These are phyloP conservation scores for Kregervanrija fluxuum DNA, from an alignment of 805 yeast species.

Conservation along the genomic window DNA sequence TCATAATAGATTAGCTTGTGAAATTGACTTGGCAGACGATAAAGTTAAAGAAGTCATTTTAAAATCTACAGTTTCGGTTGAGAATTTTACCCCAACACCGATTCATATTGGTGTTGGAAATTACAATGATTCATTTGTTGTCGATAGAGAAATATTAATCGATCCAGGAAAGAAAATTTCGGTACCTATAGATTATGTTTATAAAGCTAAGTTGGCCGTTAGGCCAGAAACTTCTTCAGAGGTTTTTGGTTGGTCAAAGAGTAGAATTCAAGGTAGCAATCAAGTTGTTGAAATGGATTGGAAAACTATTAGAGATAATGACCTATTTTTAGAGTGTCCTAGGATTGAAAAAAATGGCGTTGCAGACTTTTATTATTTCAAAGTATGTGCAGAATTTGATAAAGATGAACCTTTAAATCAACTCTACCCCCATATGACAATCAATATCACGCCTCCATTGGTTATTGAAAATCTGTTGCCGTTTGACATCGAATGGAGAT, in stretches of 20 bases:
- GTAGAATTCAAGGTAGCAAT: slow-evolving; percentile 23
- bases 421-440: slow-evolving; percentile 77
- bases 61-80: slow-evolving; percentile 65
- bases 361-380: slow-evolving; percentile 44
- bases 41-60: slow-evolving; percentile 74
- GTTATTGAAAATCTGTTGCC: slow-evolving; percentile 83
- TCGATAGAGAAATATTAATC: slow-evolving; percentile 32
- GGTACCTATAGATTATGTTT: slow-evolving; percentile 67
- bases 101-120: slow-evolving; percentile 36
- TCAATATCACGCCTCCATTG: slow-evolving; percentile 77
- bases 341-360: slow-evolving; percentile 30
- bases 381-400: slow-evolving; percentile 61
- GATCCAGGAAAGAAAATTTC: slow-evolving; percentile 54
- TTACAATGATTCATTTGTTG: slow-evolving; percentile 24
- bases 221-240: slow-evolving; percentile 50
- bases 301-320: slow-evolving; percentile 47
- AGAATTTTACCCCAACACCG: slow-evolving; percentile 59
- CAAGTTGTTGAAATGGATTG: slow-evolving; percentile 39
- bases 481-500: slow-evolving; percentile 63
- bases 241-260: slow-evolving; percentile 62
- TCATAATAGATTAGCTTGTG: slow-evolving; percentile 71
- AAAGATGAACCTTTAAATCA: slow-evolving; percentile 61
- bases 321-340: slow-evolving; percentile 55
- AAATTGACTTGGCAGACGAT: slow-evolving; percentile 60
- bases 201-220: slow-evolving; percentile 47